Conservation (phyloP, 2,329 filamentous ascomycete genomes). For the Teratosphaeria epicoccoides region DNA sequence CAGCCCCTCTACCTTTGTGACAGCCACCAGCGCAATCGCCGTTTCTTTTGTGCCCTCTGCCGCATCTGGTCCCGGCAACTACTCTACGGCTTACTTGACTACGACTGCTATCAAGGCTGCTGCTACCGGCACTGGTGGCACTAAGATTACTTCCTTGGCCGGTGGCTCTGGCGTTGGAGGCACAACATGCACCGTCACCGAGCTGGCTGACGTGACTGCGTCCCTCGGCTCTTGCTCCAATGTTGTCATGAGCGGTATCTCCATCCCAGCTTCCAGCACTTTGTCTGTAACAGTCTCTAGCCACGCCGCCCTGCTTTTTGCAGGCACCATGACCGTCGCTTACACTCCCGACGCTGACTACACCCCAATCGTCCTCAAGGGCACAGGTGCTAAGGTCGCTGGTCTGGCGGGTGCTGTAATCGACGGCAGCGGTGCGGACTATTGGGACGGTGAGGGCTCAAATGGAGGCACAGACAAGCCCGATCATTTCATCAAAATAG, state of each 20-base stretch:
- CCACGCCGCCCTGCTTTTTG: conserved; percentile 2
- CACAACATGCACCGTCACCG: background rate
- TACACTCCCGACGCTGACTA: conserved; percentile 17
- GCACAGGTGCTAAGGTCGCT: conserved; percentile 4
- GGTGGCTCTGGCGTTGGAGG: background rate
- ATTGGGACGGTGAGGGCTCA: conserved; percentile 38
- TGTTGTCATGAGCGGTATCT: background rate
- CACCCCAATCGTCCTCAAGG: conserved; percentile 25
- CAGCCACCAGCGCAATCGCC: background rate
- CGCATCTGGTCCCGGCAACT: background rate
- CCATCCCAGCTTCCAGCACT: background rate
- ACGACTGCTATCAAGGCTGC: conserved; percentile 28
- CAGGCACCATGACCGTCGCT: conserved; percentile 4
- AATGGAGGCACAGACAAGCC: conserved; percentile 37
- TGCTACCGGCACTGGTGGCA: conserved; percentile 24
- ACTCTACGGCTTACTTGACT: background rate
- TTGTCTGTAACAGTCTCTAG: background rate
- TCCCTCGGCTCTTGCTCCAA: background rate
- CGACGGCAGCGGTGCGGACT: conserved; percentile 29
- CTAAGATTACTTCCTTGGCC: background rate
- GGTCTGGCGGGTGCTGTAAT: conserved; percentile 4
- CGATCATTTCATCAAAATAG: conserved; percentile 32
- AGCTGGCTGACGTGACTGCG: background rate
- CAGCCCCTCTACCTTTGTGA: background rate
- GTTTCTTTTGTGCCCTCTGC: background rate